Base-by-base conservation (phyloP, 108 stramenopile species). In the Bacterosira constricta region DNA sequence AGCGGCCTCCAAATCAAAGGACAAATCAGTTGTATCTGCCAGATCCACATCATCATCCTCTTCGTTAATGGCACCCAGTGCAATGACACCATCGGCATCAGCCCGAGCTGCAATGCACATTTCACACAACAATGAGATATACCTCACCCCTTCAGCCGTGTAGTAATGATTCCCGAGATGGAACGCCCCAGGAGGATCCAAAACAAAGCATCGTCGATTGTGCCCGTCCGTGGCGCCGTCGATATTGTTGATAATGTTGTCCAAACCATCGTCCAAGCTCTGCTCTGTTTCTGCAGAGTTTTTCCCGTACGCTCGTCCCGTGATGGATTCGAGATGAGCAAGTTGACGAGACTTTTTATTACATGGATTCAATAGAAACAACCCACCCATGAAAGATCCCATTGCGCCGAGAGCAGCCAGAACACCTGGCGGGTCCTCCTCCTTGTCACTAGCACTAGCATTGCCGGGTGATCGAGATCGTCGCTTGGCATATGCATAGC, bases 141-240 rank as follows among this genome's bases (percentile, higher is more conserved):
- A 79, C 17, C 64, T 21, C 4, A 73, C 72, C 13, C 78, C 78
- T 46, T 79, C 78, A 9, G 37, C 66, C 6, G 78, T 79, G 32
- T 79, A 79, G 54, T 79, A 72, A 37, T 67, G 65, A 15, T 67
- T 66, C 1, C 78, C 78, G 20, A 79, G 34, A 29, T 79, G 78
- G 49, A 79, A 79, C 18, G 56, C 51, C 20, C 78, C 78, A 29
- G 69, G 66, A 21, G 68, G 67, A 54, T 77, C 76, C 8, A 32
- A 34, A 23, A 52, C 57, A 36, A 45, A 60, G 12, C 36, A 50
- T 31, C 31, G 37, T 45, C 67, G 52, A 4, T 39, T 18, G 8
- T 42, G 49, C 21, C 36, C 37, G 12, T 66, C 51, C 4, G 68
- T 64, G 27, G 54, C 44, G 18, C 73, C 65, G 39, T 69, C 76